Base-by-base conservation (phyloP, 352 stramenopile species). In the Phytophthora cactorum region DNA sequence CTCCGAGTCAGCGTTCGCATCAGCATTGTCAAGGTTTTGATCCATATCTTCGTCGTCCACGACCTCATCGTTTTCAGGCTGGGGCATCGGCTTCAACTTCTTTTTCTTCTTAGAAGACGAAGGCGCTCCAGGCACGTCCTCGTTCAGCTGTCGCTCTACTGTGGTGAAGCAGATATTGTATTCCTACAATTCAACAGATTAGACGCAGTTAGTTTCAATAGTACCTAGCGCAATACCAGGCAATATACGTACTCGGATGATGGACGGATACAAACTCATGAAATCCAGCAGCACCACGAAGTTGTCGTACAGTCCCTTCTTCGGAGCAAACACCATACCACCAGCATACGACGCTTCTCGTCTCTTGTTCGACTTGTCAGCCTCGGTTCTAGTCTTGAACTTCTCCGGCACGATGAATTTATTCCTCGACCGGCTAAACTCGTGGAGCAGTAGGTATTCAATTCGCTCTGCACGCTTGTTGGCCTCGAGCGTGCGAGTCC, bases 161-260 rank as follows among this genome's bases (percentile, higher is more conserved):
- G 98, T 99, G 8, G 98, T 99, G 69, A 99, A 99, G 74, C 98
- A 99, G 60, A 99, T 94, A 78, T 99, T 99, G 84, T 99, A 99
- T 86, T 99, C 98, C 86, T 99, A 94, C 9, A 73, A 22, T 61
- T 50, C 17, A 31, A 56, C 12, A 57, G 36, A 47, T 45, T 32
- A 45, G 27, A 25, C 27, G 28, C 12, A 22, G 32, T 70, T 58
- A 74, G 52, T 59, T 52, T 51, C 46, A 3, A 11, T 36, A 44
- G 47, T 51, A 15, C 8, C 25, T 17, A 39, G 12, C 7, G 15
- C 31, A 36, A 9, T 28, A 9, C 14, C 14, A 31, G 3, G 14
- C 31, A 52, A 39, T 45, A 51, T 34, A 83, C 78, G 44, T 77
- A 88, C 82, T 17, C 88, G 84, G 64, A 99, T 99, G 68, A 99